Base-by-base conservation (phyloP, 2,329 filamentous ascomycete species). In the Penicillium concentricum region DNA sequence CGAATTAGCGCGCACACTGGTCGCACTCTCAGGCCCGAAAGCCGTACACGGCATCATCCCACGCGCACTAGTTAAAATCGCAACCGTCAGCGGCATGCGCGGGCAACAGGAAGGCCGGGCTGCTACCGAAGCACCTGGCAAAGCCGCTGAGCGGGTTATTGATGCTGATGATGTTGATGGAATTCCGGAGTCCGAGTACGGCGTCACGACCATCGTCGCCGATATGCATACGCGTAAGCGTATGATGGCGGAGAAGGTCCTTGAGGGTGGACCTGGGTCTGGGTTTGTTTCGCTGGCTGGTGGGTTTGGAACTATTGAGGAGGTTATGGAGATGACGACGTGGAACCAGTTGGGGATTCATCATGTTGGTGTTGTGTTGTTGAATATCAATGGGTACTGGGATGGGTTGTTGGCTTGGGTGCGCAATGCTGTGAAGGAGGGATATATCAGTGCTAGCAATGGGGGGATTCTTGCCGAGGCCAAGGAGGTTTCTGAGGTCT, bases 301-400 rank as follows among this genome's bases (percentile, higher is more conserved):
- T 42, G 94, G 94, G 0, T 99, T 93, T 74, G 94, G 94, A 20
- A 99, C 94, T 2, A 83, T 97, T 72, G 94, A 99, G 79, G 94
- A 99, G 80, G 81, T 97, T 58, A 92, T 97, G 81, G 94, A 99
- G 81, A 82, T 99, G 71, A 92, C 96, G 30, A 80, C 78, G 3
- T 99, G 94, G 92, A 97, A 97, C 75, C 94, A 97, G 78, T 78
- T 99, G 48, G 93, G 94, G 1, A 97, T 99, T 63, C 94, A 97
- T 76, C 82, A 82, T 66, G 81, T 83, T 48, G 90, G 89, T 4
- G 87, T 97, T 44, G 87, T 93, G 52, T 79, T 97, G 47, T 85
- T 90, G 65, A 97, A 97, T 73, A 82, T 97, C 26, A 87, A 92
- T 53, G 91, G 92, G 0, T 97, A 96, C 76, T 99, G 92, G 84